Percentiles rank a stretch among this genome's conserved stretches.
Evolutionary conservation across 2,329 filamentous ascomycete species (phyloP).

Genomic region (Ascochyta lentis): DNA sequence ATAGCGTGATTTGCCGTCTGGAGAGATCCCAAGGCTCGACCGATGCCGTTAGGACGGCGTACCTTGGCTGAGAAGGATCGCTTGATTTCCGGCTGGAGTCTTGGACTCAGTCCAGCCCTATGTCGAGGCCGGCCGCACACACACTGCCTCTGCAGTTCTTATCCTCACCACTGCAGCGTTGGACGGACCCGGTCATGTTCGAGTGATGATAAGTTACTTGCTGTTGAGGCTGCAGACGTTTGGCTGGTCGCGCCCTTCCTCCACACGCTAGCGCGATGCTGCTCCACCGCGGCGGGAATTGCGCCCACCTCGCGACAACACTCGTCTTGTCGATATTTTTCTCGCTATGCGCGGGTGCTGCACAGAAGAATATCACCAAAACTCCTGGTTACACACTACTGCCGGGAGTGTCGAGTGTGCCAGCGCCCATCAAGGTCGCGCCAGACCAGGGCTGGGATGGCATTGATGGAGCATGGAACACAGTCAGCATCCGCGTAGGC

Average conservation of each 20-base stretch:
- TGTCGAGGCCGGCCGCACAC: neutral
- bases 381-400: conserved; percentile 28
- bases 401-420: conserved; percentile 30
- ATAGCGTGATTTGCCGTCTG: conserved; percentile 3
- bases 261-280: conserved; percentile 13
- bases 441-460: conserved; percentile 49
- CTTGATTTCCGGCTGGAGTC: conserved; percentile 9
- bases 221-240: conserved; percentile 13
- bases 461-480: conserved; percentile 65
- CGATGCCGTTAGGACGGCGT: conserved; percentile 24
- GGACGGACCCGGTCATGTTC: conserved; percentile 1
- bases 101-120: conserved; percentile 10
- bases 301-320: conserved; percentile 22
- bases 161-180: neutral
- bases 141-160: neutral
- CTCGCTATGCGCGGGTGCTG: conserved; percentile 30
- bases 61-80: conserved; percentile 12
- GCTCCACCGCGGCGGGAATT: conserved; percentile 11
- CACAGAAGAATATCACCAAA: conserved; percentile 31
- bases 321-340: conserved; percentile 24
- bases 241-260: conserved; percentile 2
- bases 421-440: conserved; percentile 41
- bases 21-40: conserved; percentile 8
- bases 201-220: conserved; percentile 7
- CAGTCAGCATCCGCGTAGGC: conserved; percentile 67